These are phyloP conservation scores for Nemania sp. DNA, from an alignment of 2,329 filamentous ascomycete genomes.

Conservation along the genomic window DNA sequence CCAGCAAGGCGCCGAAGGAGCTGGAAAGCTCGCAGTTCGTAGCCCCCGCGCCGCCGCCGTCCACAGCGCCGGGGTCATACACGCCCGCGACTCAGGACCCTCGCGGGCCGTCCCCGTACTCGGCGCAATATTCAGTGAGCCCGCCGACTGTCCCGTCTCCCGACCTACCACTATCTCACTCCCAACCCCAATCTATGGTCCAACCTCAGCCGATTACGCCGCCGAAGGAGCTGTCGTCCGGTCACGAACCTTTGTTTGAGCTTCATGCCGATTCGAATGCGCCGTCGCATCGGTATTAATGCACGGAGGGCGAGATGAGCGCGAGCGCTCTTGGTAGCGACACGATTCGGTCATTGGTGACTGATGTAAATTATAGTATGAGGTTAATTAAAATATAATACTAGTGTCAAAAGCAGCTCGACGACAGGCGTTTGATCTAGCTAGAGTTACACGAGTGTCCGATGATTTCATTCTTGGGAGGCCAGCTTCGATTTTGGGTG, in stretches of 20 bases:
- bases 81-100: background rate
- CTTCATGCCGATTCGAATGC: conserved; percentile 4
- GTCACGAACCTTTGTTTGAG: conserved; percentile 13
- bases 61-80: conserved; percentile 14
- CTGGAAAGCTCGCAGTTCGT: background rate
- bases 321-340: background rate
- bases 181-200: background rate
- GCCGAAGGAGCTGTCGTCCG: conserved; percentile 17
- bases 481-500: no score
- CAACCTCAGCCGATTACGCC: background rate
- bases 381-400: background rate
- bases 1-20: background rate
- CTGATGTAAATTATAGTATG: background rate
- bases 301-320: background rate
- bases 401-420: background rate
- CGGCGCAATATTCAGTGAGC: background rate
- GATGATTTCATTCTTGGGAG: background rate
- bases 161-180: background rate
- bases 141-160: conserved; percentile 4
- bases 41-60: background rate
- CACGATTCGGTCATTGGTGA: background rate
- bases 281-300: background rate
- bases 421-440: background rate
- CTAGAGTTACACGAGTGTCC: background rate
- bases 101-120: conserved; percentile 1